Evolutionary conservation across 805 yeast species (phyloP), one percentile per base, ranked within the genome.

Genomic region (Kluyveromyces siamensis): DNA sequence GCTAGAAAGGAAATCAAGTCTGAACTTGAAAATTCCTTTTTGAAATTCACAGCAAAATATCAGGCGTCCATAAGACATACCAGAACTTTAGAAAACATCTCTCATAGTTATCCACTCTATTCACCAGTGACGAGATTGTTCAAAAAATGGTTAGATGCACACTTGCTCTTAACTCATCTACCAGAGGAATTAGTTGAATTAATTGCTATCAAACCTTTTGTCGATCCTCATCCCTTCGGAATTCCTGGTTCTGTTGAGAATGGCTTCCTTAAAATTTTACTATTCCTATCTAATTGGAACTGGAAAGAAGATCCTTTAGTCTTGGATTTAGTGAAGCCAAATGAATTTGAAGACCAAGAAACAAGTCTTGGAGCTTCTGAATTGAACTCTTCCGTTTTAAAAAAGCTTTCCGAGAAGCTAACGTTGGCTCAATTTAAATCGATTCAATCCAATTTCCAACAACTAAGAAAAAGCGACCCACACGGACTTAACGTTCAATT

Each of bases 291-390:
- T 25, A 68, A 68, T 40, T 93, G 99, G 99, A 89, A 93, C 65
- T 93, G 99, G 99, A 84, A 79, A 57, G 95, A 86, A 53, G 88
- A 84, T 43, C 84, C 96, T 1, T 68, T 93, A 52, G 77, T 90
- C 47, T 68, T 93, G 51, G 97, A 93, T 59, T 68, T 87, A 55
- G 80, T 83, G 13, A 81, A 73, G 49, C 77, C 77, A 51, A 60
- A 62, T 9, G 64, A 67, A 48, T 68, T 71, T 8, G 72, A 67
- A 21, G 69, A 63, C 36, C 49, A 56, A 2, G 61, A 53, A 27
- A 49, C 54, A 2, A 59, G 58, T 47, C 43, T 56, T 18, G 65
- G 63, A 44, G 62, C 61, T 17, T 57, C 60, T 37, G 69, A 63
- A n/a, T 53, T 57, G 19, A 63, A 50, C 59, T 62, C 55, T 47